Percentiles rank a stretch among this genome's conserved stretches.
Conservation (phyloP, 1,139 yeast genomes). For the Pichia sp. region DNA sequence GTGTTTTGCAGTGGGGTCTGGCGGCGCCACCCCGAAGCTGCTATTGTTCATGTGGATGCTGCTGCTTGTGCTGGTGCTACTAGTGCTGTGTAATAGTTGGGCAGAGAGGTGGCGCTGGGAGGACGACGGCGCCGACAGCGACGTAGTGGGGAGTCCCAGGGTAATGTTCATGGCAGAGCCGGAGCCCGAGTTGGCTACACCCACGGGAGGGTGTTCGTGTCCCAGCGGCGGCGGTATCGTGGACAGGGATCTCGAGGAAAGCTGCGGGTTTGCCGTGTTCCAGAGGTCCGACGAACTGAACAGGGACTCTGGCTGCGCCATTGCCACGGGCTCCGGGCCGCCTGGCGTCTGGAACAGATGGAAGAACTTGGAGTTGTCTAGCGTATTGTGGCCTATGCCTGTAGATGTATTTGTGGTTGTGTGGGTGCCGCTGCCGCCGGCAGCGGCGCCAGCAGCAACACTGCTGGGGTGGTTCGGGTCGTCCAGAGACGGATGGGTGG, state of each 20-base stretch:
- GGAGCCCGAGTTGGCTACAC: neutral
- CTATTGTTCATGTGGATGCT: no score
- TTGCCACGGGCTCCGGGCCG: neutral
- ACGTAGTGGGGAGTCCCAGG: neutral
- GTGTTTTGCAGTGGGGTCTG: neutral
- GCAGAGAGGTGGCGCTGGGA: slow-evolving; percentile 9
- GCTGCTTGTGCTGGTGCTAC: neutral
- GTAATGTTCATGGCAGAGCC: neutral
- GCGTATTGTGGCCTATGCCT: neutral
- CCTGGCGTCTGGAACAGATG: neutral
- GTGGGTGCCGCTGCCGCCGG: neutral
- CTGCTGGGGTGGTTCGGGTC: neutral
- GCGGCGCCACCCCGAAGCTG: neutral
- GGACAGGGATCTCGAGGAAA: neutral
- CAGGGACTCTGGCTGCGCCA: neutral
- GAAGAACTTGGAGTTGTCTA: slow-evolving; percentile 1
- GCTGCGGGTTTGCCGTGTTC: neutral
- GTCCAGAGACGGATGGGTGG: neutral
- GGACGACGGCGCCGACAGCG: slow-evolving; percentile 9
- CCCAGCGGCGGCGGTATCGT: neutral
- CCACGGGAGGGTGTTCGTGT: neutral
- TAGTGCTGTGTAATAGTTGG: neutral
- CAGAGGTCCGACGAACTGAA: neutral
- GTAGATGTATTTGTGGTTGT: neutral
- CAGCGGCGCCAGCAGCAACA: neutral